Base-by-base conservation (phyloP, 176 grass and related monocot genomes). In the Coix lacrymajobi region DNA sequence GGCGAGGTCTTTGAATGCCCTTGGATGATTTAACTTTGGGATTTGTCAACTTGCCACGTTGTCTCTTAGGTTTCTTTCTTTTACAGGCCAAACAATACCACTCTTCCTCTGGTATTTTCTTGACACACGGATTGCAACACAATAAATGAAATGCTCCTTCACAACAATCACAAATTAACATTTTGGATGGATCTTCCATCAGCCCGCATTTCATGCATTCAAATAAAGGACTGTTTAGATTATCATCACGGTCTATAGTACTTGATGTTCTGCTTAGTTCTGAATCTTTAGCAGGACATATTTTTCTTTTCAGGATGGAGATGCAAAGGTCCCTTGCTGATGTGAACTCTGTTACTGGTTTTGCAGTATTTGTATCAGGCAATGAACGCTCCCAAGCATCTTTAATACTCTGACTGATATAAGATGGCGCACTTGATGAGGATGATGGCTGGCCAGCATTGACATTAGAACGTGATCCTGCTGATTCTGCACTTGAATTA, bases 91-190 rank as follows among this genome's bases (percentile, higher is more conserved):
- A 71, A 30, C 94, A 96, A 86, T 85, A 83, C 94, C 94, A 96
- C 69, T 91, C 81, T 69, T 88, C 66, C 64, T 73, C 45, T 65
- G 79, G 85, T 79, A 87, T 67, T 78, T 92, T 87, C 62, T 85
- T 96, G 24, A 81, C 80, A 51, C 36, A 66, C 64, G 87, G 63
- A 22, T 76, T 69, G 82, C 86, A 92, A 70, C 94, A 96, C 37
- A 69, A 84, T 56, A 84, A 82, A 89, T 96, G 94, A 84, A 89
- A 96, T 91, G 94, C 83, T 77, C 68, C 83, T 75, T 96, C 94
- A 76, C 94, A 96, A 45, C 14, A 19, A 78, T 96, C 94, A 91
- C 91, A 96, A 73, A 96, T 93, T 81, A 96, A 63, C 94, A 96
- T 93, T 64, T 87, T 84, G 48, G 38, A 64, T 68, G 88, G 84